phyloP scores from a whole-genome alignment of 139 green algal species.

The Tetraselmis chui region DNA sequence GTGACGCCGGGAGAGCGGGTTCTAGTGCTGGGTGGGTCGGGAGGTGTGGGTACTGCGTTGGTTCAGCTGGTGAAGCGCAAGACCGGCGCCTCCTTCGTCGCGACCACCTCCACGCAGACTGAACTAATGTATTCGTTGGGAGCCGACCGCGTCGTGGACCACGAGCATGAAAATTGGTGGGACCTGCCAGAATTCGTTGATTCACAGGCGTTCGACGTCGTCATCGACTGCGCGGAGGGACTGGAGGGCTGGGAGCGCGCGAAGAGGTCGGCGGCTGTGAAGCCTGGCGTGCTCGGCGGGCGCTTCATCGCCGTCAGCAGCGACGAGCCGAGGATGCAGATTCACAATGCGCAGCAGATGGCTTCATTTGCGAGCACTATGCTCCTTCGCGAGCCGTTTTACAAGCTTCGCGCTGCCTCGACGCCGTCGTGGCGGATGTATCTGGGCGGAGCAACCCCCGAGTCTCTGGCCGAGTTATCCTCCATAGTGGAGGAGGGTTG shows the following conservation, averaged over 20 bases:
- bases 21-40: background rate
- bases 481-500: background rate
- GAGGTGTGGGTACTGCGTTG: background rate
- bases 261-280: background rate
- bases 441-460: background rate
- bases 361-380: background rate
- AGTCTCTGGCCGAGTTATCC: background rate
- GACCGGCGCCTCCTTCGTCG: background rate
- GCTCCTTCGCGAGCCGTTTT: background rate
- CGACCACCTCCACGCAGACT: background rate
- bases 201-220: background rate
- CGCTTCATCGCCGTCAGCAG: conserved; percentile 2
- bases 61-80: background rate
- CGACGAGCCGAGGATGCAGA: background rate
- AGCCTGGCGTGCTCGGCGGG: background rate
- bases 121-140: background rate
- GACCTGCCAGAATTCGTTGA: background rate
- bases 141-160: background rate
- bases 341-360: background rate
- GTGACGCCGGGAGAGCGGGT: background rate
- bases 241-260: background rate
- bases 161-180: background rate
- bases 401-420: background rate
- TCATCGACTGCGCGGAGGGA: conserved; percentile 3
- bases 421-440: background rate